Base-by-base conservation (phyloP, 768 basidiomycete species). In the Candolleomyces eurysporus region DNA sequence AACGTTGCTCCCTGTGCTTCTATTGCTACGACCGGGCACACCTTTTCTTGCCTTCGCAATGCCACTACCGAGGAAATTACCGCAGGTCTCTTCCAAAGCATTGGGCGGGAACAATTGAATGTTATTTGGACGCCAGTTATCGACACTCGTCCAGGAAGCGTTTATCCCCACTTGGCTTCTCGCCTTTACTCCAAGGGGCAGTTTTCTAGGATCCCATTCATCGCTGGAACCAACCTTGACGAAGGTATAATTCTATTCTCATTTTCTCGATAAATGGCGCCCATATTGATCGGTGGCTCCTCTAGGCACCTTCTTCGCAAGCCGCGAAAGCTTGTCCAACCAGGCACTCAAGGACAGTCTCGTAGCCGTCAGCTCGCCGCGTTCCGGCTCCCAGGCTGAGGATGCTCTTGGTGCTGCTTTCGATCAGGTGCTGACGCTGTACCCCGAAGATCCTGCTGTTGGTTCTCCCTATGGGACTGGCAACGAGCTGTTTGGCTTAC, bases 391-490 rank as follows among this genome's bases (percentile, higher is more conserved):
- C n/a, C n/a, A n/a, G 5, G 5, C 32, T 4, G 32, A 32, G 4
- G 32, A 32, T 10, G 65, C 36, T 59, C 65, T 78, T 40, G 67
- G 74, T 48, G 61, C 66, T 19, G 68, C 45, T 40, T 64, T 70
- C 3, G 64, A 73, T 5, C 62, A 59, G 14, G 31, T 81, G 0
- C 61, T 80, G 0, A 59, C 76, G 22, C 64, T 79, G 3, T 83
- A 83, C 64, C 80, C 81, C 0, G 69, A 79, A 58, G 66, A 70
- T 43, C 77, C 82, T 21, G 67, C 77, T 14, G 61, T 72, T 39
- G 82, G 82, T 4, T 78, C 79, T 1, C 82, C 82, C 0, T 84
- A 75, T 62, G 72, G 71, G 13, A 83, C 81, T 3, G 80, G 82
- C 5, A 73, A 76, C 61, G 65, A 79, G 22, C 78, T 79, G 0